These are phyloP conservation scores for Amniculicola lignicola DNA, from an alignment of 495 filamentous ascomycete genomes.

Conservation along the genomic window DNA sequence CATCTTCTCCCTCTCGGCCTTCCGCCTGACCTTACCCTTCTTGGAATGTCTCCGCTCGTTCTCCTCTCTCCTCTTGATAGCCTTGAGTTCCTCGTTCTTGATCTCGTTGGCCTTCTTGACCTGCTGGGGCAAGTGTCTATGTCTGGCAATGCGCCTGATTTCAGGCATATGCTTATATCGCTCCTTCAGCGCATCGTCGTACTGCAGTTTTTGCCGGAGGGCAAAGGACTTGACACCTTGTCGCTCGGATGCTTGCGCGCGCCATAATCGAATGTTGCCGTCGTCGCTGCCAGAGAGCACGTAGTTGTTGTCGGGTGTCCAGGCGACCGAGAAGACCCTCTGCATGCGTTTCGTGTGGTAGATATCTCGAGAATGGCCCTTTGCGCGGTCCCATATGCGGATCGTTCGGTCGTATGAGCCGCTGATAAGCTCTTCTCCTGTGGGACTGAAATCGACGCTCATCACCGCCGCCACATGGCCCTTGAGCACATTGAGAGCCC, in stretches of 20 bases:
- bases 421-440: constrained; percentile 87
- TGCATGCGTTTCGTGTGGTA: constrained; percentile 99
- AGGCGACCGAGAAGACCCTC: constrained; percentile 80
- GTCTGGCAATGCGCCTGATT: constrained; percentile 81
- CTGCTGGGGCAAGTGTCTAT: constrained; percentile 86
- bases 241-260: constrained; percentile 79
- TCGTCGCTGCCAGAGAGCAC: constrained; percentile 85
- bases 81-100: constrained; percentile 81
- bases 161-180: constrained; percentile 95
- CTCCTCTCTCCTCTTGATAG: constrained; percentile 86
- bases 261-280: constrained; percentile 91
- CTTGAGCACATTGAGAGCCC: constrained; percentile 86
- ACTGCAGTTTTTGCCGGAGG: constrained; percentile 84
- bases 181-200: constrained; percentile 78
- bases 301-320: constrained; percentile 85
- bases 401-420: constrained; percentile 83
- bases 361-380: constrained; percentile 83
- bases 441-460: constrained; percentile 93
- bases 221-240: constrained; percentile 79
- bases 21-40: constrained; percentile 69
- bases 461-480: constrained; percentile 96
- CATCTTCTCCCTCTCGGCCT: constrained; percentile 89
- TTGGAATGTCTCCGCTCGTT: constrained; percentile 88
- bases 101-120: constrained; percentile 98
- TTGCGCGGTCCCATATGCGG: constrained; percentile 73